phyloP scores from a whole-genome alignment of 2,329 filamentous ascomycete species.

The Chrysoporthe cubensis region DNA sequence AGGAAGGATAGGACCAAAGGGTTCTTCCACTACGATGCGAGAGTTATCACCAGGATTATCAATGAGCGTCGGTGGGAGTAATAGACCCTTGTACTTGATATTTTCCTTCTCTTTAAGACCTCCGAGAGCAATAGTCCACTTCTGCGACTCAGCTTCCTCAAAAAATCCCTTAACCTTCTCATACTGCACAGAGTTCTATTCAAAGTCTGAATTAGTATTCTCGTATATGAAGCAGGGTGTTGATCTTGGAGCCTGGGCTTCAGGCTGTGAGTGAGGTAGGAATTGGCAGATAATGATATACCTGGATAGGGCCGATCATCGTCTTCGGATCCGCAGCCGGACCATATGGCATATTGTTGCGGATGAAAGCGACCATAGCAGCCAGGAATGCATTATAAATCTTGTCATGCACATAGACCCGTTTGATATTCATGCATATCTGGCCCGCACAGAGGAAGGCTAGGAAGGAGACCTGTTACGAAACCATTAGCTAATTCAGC shows the following conservation, averaged over 20 bases:
- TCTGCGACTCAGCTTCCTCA: conserved; percentile 50
- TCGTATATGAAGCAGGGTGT: not conserved
- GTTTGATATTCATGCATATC: conserved; percentile 55
- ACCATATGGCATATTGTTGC: conserved; percentile 45
- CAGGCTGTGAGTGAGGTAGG: not conserved
- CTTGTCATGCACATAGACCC: conserved; percentile 53
- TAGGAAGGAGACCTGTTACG: conserved; percentile 46
- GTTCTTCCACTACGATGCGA: conserved; percentile 59
- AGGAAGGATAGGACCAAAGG: conserved; percentile 53
- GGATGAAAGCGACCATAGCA: conserved; percentile 49
- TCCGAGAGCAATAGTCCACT: conserved; percentile 51
- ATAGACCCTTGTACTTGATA: conserved; percentile 48
- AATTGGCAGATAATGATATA: not conserved
- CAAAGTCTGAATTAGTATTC: not conserved
- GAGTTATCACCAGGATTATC: conserved; percentile 62
- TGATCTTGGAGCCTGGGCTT: no score
- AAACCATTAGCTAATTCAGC: not conserved
- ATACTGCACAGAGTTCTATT: conserved; percentile 61
- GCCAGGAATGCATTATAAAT: conserved; percentile 53
- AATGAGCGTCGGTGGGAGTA: conserved; percentile 62
- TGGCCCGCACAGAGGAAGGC: conserved; percentile 62
- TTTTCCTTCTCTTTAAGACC: conserved; percentile 43
- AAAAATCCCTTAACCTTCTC: conserved; percentile 57
- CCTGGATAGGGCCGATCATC: conserved; percentile 53
- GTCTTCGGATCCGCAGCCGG: conserved; percentile 47